A percentile compares a stretch with the other conserved stretches of the same genome.
These are phyloP conservation scores for Lophiotrema nucula DNA, from an alignment of 495 filamentous ascomycete genomes.

Conservation along the genomic window DNA sequence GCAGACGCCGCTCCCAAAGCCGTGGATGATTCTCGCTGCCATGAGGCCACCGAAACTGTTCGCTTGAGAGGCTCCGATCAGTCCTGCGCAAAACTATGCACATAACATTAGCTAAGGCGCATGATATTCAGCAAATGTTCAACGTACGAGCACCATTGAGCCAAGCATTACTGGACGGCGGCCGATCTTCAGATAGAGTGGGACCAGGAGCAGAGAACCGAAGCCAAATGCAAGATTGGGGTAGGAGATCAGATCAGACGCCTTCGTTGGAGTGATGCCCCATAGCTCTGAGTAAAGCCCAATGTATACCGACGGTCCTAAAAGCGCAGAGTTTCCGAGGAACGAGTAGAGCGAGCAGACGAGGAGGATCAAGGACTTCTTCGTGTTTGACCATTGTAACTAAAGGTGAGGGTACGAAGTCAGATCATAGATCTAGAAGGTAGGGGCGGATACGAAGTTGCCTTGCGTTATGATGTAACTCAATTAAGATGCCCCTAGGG, in stretches of 20 bases:
- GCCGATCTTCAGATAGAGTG: constrained; percentile 58
- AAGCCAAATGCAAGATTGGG: constrained; percentile 64
- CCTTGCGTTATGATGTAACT: too few relatives aligned
- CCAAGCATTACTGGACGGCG: constrained; percentile 56
- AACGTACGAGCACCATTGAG: constrained; percentile 48
- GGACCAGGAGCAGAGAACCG: constrained; percentile 49
- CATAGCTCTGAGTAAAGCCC: constrained; percentile 57
- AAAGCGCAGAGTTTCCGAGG: constrained; percentile 57
- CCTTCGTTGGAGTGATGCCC: constrained; percentile 48
- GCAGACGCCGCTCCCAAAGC: constrained; percentile 59
- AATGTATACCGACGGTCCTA: constrained; percentile 62
- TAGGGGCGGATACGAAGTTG: too few relatives aligned
- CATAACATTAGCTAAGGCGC: neutral
- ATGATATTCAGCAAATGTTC: neutral
- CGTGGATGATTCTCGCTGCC: constrained; percentile 55
- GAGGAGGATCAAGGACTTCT: constrained; percentile 60
- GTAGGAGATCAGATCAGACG: constrained; percentile 60
- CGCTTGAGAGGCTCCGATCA: constrained; percentile 56
- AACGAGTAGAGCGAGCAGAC: constrained; percentile 62
- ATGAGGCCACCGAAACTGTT: constrained; percentile 55
- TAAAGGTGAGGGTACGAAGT: too few relatives aligned
- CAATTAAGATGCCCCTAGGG: too few relatives aligned
- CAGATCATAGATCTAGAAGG: too few relatives aligned
- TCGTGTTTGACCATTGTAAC: constrained; percentile 55
- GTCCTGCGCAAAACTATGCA: constrained; percentile 52